Percentiles rank a stretch among this genome's conserved stretches.
These are phyloP conservation scores for Exophiala aquamarina DNA, from an alignment of 2,329 filamentous ascomycete species.

Conservation along the genomic window DNA sequence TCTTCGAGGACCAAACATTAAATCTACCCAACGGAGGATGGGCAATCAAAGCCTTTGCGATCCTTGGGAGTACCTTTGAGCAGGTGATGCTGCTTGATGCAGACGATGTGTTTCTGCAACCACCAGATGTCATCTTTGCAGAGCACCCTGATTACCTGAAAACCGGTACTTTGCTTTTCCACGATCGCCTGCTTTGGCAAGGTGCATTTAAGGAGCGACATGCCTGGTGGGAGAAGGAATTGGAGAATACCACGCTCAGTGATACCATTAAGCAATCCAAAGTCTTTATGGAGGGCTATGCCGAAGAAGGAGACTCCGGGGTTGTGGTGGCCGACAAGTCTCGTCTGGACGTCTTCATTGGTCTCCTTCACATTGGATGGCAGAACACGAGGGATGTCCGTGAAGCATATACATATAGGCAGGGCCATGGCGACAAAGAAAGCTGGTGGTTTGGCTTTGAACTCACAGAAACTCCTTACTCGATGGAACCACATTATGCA, in stretches of 20 bases:
- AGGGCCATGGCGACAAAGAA: conserved; percentile 49
- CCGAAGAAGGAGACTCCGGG: conserved; percentile 46
- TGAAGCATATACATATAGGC: conserved; percentile 42
- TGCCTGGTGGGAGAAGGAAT: conserved; percentile 28
- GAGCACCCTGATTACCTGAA: conserved; percentile 12
- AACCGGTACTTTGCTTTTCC: conserved; percentile 20
- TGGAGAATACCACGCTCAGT: conserved; percentile 36
- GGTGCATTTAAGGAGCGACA: conserved; percentile 18
- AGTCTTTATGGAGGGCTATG: conserved; percentile 43
- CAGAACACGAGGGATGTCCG: conserved; percentile 44
- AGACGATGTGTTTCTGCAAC: conserved; percentile 24
- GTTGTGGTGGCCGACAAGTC: conserved; percentile 45
- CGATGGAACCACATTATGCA: conserved; percentile 45
- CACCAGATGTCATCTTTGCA: conserved; percentile 20
- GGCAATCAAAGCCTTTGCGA: conserved; percentile 25
- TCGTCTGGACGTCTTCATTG: conserved; percentile 39
- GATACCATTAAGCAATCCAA: conserved; percentile 34
- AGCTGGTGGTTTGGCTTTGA: conserved; percentile 50
- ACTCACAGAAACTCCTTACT: conserved; percentile 38
- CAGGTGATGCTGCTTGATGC: conserved; percentile 25
- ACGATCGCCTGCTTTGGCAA: conserved; percentile 20
- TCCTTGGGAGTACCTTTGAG: conserved; percentile 24
- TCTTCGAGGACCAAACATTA: too few species aligned
- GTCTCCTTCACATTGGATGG: conserved; percentile 44
- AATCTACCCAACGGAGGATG: too few species aligned